These are phyloP conservation scores for Fusarium liriodendri DNA, from an alignment of 2,329 filamentous ascomycete genomes.

Conservation along the genomic window DNA sequence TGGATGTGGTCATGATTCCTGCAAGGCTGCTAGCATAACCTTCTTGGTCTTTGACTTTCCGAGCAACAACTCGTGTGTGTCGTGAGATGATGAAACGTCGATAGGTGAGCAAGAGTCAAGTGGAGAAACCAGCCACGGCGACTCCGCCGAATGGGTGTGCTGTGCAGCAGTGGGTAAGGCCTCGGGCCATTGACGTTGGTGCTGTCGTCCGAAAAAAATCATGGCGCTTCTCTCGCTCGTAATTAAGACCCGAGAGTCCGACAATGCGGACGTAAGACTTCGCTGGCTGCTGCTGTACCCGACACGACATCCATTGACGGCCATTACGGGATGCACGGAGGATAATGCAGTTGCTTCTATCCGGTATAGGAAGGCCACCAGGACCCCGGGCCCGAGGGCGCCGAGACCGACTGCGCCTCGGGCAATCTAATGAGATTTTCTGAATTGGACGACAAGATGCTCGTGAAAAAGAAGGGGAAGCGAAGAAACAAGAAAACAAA, in stretches of 20 bases:
- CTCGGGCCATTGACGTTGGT: neutral
- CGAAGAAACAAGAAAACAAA: neutral
- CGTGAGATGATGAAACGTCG: conserved; percentile 33
- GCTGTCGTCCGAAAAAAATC: conserved; percentile 7
- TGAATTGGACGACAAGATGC: neutral
- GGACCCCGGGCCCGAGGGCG: conserved; percentile 1
- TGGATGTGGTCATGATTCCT: neutral
- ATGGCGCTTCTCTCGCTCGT: conserved; percentile 36
- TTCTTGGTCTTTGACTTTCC: neutral
- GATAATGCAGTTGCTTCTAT: conserved; percentile 6
- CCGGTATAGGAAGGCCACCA: conserved; percentile 31
- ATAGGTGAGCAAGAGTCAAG: conserved; percentile 18
- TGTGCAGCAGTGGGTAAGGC: conserved; percentile 12
- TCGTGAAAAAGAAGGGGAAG: neutral
- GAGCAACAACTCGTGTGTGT: neutral
- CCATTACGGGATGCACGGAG: conserved; percentile 26
- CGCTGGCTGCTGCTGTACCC: neutral
- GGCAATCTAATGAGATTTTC: neutral
- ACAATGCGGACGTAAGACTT: conserved; percentile 29
- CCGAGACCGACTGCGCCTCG: conserved; percentile 3
- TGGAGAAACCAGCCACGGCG: conserved; percentile 28
- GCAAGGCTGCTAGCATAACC: conserved; percentile 1
- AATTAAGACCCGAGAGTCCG: conserved; percentile 41
- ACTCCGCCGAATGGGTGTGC: conserved; percentile 25
- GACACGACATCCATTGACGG: neutral